Base-by-base conservation (phyloP, 192 early-diverging fungal species). In the Backusella psychrophila region DNA sequence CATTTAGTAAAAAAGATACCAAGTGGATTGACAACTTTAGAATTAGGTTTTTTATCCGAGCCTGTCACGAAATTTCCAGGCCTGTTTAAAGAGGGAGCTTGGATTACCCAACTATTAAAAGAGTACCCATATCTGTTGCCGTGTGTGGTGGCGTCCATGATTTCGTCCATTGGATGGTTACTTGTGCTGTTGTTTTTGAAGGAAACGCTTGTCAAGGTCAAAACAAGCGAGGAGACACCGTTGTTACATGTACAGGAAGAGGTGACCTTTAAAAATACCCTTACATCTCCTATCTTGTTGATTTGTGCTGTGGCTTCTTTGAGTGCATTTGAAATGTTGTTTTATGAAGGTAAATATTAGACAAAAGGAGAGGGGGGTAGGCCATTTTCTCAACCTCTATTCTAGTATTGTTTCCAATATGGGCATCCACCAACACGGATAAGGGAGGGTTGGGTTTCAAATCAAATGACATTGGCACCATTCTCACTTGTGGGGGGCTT, bases 101-200 rank as follows among this genome's bases (percentile, higher is more conserved):
- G 36, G 29, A 2, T 79, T 21, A 82, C 76, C 33, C 26, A 53
- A n/a, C 83, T 94, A 34, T 81, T 95, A 38, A 68, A 56, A 2
- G 38, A 44, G 2, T 90, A 89, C 70, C 94, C 92, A 0, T 96
- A 94, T 69, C 82, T 93, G 66, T 81, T 96, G 12, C 94, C 94
- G 3, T 94, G 93, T 71, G 69, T 90, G 15, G 74, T 90, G 19
- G 87, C 86, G 7, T 85, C 88, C 11, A 36, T 67, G 17, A 77
- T 93, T 15, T 89, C 89, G 41, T 19, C 86, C 0, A 66, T 88
- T 63, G 90, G 91, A 3, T 81, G 89, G 56, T n/a, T 91, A 0
- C 49, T 89, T 19, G 91, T 88, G 1, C 15, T 85, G 0, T 75
- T 87, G 41, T 85, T 77, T 46, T 65, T 93, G 42, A 82, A 92